These are phyloP conservation scores for Populus davidiana DNA, from an alignment of 345 rosid species.

Conservation along the genomic window DNA sequence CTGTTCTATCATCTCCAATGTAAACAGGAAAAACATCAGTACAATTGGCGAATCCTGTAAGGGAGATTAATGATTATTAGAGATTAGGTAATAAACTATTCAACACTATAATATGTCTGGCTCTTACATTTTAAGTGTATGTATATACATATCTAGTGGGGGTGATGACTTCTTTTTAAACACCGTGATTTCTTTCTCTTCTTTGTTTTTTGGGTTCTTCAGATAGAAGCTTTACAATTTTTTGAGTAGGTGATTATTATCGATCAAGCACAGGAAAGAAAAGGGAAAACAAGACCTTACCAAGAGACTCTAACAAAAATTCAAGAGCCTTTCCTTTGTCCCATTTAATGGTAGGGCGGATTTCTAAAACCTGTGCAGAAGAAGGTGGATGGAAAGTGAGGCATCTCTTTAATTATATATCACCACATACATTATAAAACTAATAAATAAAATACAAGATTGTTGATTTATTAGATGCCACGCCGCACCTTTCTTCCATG, in stretches of 20 bases:
- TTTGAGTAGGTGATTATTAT: not conserved
- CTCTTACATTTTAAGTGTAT: not conserved
- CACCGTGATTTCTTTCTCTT: not conserved
- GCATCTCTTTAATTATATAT: not conserved
- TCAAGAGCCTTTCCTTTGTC: slow-evolving; percentile 60
- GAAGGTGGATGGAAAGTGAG: not conserved
- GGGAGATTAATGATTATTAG: not conserved
- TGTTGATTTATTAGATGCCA: not conserved
- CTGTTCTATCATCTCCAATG: slow-evolving; percentile 56
- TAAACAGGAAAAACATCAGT: slow-evolving; percentile 43
- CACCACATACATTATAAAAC: not conserved
- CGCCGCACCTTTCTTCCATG: slow-evolving; percentile 45
- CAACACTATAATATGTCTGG: not conserved
- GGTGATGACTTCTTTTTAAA: not conserved
- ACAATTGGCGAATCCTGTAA: slow-evolving; percentile 32
- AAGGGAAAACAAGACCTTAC: not conserved
- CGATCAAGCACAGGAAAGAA: not conserved
- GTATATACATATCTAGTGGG: not conserved
- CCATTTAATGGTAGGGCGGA: slow-evolving; percentile 51
- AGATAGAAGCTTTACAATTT: not conserved
- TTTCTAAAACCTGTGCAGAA: slow-evolving; percentile 42
- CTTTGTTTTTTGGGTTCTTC: not conserved
- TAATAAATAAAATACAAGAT: not conserved
- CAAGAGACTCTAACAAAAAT: slow-evolving; percentile 42
- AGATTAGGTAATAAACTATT: not conserved